These are phyloP conservation scores for Biscutella laevigata DNA, from an alignment of 441 rosid genomes.

Conservation along the genomic window DNA sequence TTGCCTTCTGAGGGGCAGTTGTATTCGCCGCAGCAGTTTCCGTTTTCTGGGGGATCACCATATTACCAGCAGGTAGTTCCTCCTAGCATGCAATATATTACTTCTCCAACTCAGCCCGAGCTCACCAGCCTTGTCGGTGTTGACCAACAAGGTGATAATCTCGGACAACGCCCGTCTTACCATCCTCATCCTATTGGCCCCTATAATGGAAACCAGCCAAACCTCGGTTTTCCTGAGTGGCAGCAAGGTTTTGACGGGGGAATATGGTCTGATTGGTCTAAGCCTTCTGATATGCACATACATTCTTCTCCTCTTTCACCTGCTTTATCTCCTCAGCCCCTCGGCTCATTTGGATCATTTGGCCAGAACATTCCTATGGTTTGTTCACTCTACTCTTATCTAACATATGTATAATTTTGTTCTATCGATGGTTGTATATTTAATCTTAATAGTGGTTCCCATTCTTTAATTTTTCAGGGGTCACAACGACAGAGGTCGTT, in stretches of 20 bases:
- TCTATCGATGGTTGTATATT: not conserved
- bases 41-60: constrained; percentile 43
- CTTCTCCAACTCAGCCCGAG: constrained; percentile 52
- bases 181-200: constrained; percentile 50
- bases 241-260: constrained; percentile 77
- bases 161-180: constrained; percentile 44
- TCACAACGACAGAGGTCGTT: constrained; percentile 62
- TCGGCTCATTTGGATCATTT: constrained; percentile 38
- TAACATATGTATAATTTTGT: not conserved
- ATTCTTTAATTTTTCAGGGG: constrained; percentile 29
- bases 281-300: constrained; percentile 61
- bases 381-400: constrained; percentile 7
- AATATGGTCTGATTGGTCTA: constrained; percentile 72
- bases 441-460: not conserved
- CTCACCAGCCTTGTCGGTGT: constrained; percentile 41
- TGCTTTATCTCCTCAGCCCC: constrained; percentile 52
- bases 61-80: constrained; percentile 67
- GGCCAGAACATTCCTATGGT: constrained; percentile 49
- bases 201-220: constrained; percentile 48
- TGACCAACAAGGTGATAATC: constrained; percentile 54
- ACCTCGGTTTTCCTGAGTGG: constrained; percentile 54
- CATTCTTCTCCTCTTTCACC: constrained; percentile 40
- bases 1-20: constrained; percentile 50
- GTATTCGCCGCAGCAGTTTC: constrained; percentile 49
- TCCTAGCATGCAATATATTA: constrained; percentile 48